phyloP scores from a whole-genome alignment of 495 filamentous ascomycete species.

The Mytilinidion resinicola region DNA sequence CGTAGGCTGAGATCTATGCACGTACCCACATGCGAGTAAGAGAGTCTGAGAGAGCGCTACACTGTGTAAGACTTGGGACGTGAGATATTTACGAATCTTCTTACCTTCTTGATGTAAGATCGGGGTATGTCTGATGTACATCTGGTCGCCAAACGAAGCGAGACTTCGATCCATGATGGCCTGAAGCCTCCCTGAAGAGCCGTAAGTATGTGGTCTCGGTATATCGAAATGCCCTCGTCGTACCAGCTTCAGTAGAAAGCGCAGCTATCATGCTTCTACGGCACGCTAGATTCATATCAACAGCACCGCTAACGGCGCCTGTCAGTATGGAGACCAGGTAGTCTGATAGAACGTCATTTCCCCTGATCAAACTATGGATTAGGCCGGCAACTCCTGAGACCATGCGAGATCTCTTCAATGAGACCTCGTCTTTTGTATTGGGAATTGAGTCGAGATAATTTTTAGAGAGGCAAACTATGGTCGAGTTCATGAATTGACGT shows the following conservation, averaged over 20 bases:
- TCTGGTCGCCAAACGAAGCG: slow-evolving; percentile 70
- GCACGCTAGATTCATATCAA: slow-evolving; percentile 56
- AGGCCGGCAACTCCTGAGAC: slow-evolving; percentile 47
- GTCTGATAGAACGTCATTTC: slow-evolving; percentile 39
- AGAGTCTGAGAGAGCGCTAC: slow-evolving; percentile 74
- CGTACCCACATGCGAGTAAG: slow-evolving; percentile 69
- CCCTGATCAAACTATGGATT: slow-evolving; percentile 37
- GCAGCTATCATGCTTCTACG: slow-evolving; percentile 60
- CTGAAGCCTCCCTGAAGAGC: slow-evolving; percentile 44
- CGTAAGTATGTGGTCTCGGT: not conserved
- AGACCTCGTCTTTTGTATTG: slow-evolving; percentile 26
- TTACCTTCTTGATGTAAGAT: slow-evolving; percentile 79
- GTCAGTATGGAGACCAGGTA: slow-evolving; percentile 42
- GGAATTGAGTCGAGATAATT: slow-evolving; percentile 40
- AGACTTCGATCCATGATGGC: slow-evolving; percentile 60
- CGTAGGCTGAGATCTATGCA: slow-evolving; percentile 54
- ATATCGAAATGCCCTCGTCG: not conserved
- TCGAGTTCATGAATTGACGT: slow-evolving; percentile 33
- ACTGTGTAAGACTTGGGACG: slow-evolving; percentile 11
- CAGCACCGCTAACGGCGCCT: slow-evolving; percentile 3
- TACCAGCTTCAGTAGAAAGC: slow-evolving; percentile 50
- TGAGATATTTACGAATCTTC: not conserved
- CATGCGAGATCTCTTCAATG: slow-evolving; percentile 6
- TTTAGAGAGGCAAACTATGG: slow-evolving; percentile 55
- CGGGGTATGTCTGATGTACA: slow-evolving; percentile 80